phyloP scores from a whole-genome alignment of 148 eudicot species.

The Hydrangea macrophylla region DNA sequence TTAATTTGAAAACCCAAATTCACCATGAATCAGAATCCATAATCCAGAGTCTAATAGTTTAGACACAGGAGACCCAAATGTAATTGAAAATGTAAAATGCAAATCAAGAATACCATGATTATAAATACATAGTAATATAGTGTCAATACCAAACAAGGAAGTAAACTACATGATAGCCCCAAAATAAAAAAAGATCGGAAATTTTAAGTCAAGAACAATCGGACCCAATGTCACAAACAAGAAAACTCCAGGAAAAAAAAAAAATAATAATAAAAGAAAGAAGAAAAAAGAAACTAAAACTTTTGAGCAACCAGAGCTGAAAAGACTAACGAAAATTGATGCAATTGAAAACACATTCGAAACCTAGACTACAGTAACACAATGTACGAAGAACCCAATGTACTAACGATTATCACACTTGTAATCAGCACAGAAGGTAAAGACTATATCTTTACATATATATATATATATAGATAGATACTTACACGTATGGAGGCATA shows the following conservation, averaged over 20 bases:
- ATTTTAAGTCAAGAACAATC: neutral
- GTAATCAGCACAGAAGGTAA: neutral
- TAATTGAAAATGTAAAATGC: neutral
- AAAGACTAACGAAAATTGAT: neutral
- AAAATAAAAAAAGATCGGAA: neutral
- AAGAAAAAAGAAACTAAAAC: neutral
- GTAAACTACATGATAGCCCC: neutral
- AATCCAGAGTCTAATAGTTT: neutral
- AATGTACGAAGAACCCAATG: conserved; percentile 10
- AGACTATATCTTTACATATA: too few relatives aligned
- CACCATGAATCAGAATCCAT: neutral
- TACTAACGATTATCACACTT: neutral
- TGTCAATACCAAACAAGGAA: neutral
- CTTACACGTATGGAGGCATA: conserved; percentile 62
- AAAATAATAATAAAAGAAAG: neutral
- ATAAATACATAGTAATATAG: neutral
- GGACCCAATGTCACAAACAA: neutral
- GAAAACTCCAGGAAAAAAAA: too few relatives aligned
- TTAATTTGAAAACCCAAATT: neutral
- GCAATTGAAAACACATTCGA: neutral
- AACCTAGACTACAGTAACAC: neutral
- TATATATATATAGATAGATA: neutral
- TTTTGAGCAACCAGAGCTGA: neutral
- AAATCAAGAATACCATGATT: neutral
- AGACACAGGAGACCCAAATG: neutral